These are phyloP conservation scores for Xylaria bambusicola DNA, from an alignment of 495 filamentous ascomycete genomes.

Conservation along the genomic window DNA sequence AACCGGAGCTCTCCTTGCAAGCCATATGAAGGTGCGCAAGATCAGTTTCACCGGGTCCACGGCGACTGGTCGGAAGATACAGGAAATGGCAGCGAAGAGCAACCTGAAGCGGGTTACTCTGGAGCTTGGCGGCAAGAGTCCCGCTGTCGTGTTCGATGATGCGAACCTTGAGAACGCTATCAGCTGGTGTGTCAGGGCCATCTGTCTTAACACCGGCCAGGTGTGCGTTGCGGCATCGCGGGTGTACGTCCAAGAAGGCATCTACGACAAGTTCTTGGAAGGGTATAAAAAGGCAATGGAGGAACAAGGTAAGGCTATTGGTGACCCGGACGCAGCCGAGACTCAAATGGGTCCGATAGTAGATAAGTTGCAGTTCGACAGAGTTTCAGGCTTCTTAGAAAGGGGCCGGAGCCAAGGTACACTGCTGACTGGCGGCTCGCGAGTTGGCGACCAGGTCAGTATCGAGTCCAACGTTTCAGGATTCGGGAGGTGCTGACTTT, in stretches of 20 bases:
- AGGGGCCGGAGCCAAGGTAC: conserved; percentile 63
- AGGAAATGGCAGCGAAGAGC: conserved; percentile 39
- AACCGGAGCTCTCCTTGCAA: conserved; percentile 40
- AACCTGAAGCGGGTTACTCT: conserved; percentile 69
- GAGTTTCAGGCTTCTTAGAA: conserved; percentile 62
- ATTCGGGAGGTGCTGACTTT: conserved; percentile 6
- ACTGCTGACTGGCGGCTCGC: conserved; percentile 59
- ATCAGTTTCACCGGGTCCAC: conserved; percentile 51
- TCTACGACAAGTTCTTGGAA: conserved; percentile 61
- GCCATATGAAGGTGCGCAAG: conserved; percentile 40
- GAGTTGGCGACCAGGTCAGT: conserved; percentile 50
- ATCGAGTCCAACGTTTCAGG: not conserved
- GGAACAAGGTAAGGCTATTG: conserved; percentile 45
- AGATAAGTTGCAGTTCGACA: conserved; percentile 60
- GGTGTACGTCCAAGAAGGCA: conserved; percentile 56
- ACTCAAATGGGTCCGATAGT: conserved; percentile 70
- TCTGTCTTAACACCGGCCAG: conserved; percentile 56
- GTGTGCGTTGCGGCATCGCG: conserved; percentile 54
- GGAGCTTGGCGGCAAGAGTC: conserved; percentile 75
- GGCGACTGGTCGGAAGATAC: conserved; percentile 43
- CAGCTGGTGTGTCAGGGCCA: conserved; percentile 61
- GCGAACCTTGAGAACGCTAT: conserved; percentile 69
- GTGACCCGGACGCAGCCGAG: conserved; percentile 58
- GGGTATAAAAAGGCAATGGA: conserved; percentile 50
- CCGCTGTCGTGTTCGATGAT: conserved; percentile 65